A percentile compares a stretch with the other conserved stretches of the same genome.
Evolutionary conservation across 495 filamentous ascomycete genomes (phyloP).

Genomic region (Aspergillus campestris): DNA sequence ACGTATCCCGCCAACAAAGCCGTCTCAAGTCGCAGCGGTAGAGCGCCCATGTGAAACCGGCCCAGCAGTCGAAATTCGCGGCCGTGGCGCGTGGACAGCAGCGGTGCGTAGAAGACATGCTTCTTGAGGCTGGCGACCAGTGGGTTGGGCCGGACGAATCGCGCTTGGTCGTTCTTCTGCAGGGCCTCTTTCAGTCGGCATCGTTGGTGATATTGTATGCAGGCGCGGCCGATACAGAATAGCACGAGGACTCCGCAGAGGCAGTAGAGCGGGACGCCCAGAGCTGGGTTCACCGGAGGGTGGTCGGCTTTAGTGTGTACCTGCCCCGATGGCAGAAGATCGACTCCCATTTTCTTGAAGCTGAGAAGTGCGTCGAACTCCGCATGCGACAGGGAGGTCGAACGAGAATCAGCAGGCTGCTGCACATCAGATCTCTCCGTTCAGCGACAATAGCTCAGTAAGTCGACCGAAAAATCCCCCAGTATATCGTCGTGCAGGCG

Average conservation of each 20-base stretch:
- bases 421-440: too few species aligned
- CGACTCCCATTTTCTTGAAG: slow-evolving; percentile 14
- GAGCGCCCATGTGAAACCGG: slow-evolving; percentile 32
- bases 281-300: slow-evolving; percentile 27
- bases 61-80: slow-evolving; percentile 27
- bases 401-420: background rate
- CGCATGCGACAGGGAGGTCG: background rate
- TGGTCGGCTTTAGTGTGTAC: slow-evolving; percentile 19
- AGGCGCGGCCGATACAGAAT: slow-evolving; percentile 18
- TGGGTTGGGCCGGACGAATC: slow-evolving; percentile 9
- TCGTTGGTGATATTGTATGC: slow-evolving; percentile 20
- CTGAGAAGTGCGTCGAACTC: background rate
- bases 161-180: slow-evolving; percentile 16
- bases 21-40: slow-evolving; percentile 30
- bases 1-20: slow-evolving; percentile 25
- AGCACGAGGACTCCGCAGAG: slow-evolving; percentile 18
- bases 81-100: slow-evolving; percentile 30
- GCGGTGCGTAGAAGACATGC: slow-evolving; percentile 36
- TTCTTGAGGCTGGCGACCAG: slow-evolving; percentile 25
- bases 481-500: too few species aligned
- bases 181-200: slow-evolving; percentile 17
- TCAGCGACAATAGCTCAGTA: too few species aligned
- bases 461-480: too few species aligned
- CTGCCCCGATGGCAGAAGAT: slow-evolving; percentile 7
- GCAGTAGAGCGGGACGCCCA: slow-evolving; percentile 30